A percentile compares a stretch with the other conserved stretches of the same genome.
phyloP scores from a whole-genome alignment of 768 basidiomycete species.

The Mycena vitilis region DNA sequence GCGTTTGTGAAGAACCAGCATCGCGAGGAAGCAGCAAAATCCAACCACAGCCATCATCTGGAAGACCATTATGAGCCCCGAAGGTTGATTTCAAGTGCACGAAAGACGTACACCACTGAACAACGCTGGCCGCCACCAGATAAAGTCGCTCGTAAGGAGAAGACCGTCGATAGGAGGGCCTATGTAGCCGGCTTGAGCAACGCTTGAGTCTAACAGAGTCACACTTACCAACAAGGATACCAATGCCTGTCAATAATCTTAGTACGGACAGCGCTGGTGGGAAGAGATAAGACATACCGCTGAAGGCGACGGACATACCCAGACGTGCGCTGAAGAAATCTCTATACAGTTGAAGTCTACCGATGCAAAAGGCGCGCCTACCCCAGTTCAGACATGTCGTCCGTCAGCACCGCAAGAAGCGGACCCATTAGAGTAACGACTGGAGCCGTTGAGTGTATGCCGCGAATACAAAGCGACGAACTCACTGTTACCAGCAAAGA shows the following conservation, averaged over 20 bases:
- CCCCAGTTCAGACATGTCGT: constrained; percentile 31
- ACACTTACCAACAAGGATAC: constrained; percentile 18
- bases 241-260: constrained; percentile 3
- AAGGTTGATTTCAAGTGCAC: not conserved
- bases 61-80: not conserved
- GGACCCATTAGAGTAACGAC: constrained; percentile 28
- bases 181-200: not conserved
- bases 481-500: constrained; percentile 55
- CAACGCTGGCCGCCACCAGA: constrained; percentile 70
- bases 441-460: not conserved
- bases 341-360: constrained; percentile 15
- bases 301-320: constrained; percentile 26
- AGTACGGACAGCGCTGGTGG: not conserved
- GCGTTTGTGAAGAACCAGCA: constrained; percentile 24
- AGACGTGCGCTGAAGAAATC: constrained; percentile 17
- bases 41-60: constrained; percentile 26
- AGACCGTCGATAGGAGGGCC: constrained; percentile 70
- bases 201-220: not conserved
- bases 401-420: constrained; percentile 22
- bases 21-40: constrained; percentile 16
- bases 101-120: constrained; percentile 59
- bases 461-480: constrained; percentile 23
- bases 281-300: constrained; percentile 4
- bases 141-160: constrained; percentile 59
- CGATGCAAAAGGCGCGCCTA: constrained; percentile 10